These are phyloP conservation scores for Leccinum truebloodii DNA, from an alignment of 768 basidiomycete genomes.

Conservation along the genomic window DNA sequence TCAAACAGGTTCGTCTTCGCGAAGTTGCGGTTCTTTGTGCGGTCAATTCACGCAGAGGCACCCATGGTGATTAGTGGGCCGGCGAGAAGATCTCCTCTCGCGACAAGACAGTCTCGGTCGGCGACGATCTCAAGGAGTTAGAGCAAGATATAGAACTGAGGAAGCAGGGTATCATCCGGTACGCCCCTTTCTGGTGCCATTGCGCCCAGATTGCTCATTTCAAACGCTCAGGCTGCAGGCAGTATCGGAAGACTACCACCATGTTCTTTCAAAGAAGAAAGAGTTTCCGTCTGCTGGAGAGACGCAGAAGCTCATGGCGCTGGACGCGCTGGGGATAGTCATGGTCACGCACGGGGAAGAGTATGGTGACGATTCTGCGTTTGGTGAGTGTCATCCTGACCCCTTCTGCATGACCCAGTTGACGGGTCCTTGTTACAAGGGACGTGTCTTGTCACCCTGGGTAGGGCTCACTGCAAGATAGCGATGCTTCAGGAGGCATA, in stretches of 20 bases:
- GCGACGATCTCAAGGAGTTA: slow-evolving; percentile 71
- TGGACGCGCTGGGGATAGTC: slow-evolving; percentile 80
- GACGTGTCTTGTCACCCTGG: slow-evolving; percentile 69
- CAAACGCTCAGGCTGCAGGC: slow-evolving; percentile 55
- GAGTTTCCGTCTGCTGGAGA: slow-evolving; percentile 61
- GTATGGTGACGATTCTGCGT: slow-evolving; percentile 73
- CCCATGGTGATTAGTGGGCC: slow-evolving; percentile 62
- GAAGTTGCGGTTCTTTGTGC: slow-evolving; percentile 3
- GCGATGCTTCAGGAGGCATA: slow-evolving; percentile 85
- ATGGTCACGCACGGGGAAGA: slow-evolving; percentile 88
- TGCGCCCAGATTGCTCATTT: neutral
- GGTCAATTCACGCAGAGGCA: slow-evolving; percentile 22
- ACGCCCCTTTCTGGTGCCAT: slow-evolving; percentile 29
- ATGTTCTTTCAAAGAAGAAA: slow-evolving; percentile 74
- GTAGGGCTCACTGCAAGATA: slow-evolving; percentile 82
- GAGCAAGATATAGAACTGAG: slow-evolving; percentile 85
- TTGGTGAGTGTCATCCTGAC: slow-evolving; percentile 45
- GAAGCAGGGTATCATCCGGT: slow-evolving; percentile 73
- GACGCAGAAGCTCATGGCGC: slow-evolving; percentile 67
- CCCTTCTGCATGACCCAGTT: neutral
- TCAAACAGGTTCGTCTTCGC: slow-evolving; percentile 61
- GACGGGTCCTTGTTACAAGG: slow-evolving; percentile 42
- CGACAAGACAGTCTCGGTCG: slow-evolving; percentile 76
- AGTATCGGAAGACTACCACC: slow-evolving; percentile 72
- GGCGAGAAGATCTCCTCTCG: slow-evolving; percentile 85